Base-by-base conservation (phyloP, 768 basidiomycete species). In the Mycena rosella region DNA sequence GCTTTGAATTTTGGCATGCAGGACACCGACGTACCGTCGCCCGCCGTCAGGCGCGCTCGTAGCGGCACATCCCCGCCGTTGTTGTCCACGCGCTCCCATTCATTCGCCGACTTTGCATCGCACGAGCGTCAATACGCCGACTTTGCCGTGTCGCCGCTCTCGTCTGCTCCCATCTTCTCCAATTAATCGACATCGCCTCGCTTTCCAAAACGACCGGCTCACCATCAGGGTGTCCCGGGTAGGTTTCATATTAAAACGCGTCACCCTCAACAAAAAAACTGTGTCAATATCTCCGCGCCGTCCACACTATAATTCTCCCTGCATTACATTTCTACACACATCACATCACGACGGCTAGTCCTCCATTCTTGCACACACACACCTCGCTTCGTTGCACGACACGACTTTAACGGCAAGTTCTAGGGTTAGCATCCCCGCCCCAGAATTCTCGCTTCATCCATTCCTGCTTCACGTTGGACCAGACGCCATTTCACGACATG, bases 141-240 rank as follows among this genome's bases (percentile, higher is more conserved):
- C 74, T 82, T 80, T 60, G 75, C 79, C 58, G 76, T 78, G 60
- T 80, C 82, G 38, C 82, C 84, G 48, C 84, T 87, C 66, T 84
- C 83, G 56, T 71, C 70, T 24, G 49, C 45, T 51, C 66, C 60
- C 63, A 30, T 71, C 34, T 71, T 71, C 49, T 71, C 70, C 63
- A 62, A 71, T 58, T 71, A 53, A 68, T 30, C 48, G 38, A 18
- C 38, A 40, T 40, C 38, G 44, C 29, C 44, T n/a, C 52, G 29
- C 29, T 26, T 32, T 49, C 53, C 22, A 36, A 56, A 65, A 60
- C 40, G 29, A 36, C 63, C 53, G 53, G 40, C n/a, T n/a, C 59
- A 60, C 62, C 70, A 57, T 13, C 42, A 67, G 66, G 70, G 70
- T 63, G 58, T n/a, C 11, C 24, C 68, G 63, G 53, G 34, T 45